A percentile compares a stretch with the other conserved stretches of the same genome.
phyloP scores from a whole-genome alignment of 2,329 filamentous ascomycete genomes.

The Fusarium nisikadoi region DNA sequence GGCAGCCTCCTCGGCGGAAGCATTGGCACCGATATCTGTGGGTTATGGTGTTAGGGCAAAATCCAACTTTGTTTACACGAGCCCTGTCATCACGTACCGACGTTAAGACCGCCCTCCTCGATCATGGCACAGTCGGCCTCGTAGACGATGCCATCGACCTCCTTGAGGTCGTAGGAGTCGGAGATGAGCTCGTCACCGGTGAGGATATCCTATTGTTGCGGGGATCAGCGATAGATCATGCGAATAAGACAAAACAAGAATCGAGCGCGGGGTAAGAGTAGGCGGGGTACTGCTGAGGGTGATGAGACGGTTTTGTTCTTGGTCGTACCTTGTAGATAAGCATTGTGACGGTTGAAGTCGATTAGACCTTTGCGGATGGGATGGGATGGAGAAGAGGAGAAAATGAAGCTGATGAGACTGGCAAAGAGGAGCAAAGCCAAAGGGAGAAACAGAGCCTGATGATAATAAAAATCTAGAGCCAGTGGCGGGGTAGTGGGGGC shows the following conservation, averaged over 20 bases:
- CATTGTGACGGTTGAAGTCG: slow-evolving; percentile 67
- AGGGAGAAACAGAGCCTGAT: slow-evolving; percentile 37
- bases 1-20: slow-evolving; percentile 89
- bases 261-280: slow-evolving; percentile 31
- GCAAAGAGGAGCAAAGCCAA: slow-evolving; percentile 33
- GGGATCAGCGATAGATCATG: slow-evolving; percentile 44
- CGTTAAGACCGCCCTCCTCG: slow-evolving; percentile 76
- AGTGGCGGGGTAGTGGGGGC: slow-evolving; percentile 42
- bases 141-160: slow-evolving; percentile 82
- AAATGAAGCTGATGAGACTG: slow-evolving; percentile 32
- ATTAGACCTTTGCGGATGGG: slow-evolving; percentile 28
- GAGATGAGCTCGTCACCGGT: slow-evolving; percentile 96
- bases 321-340: slow-evolving; percentile 75
- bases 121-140: slow-evolving; percentile 95
- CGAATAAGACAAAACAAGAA: slow-evolving; percentile 12
- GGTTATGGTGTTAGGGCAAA: slow-evolving; percentile 15
- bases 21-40: slow-evolving; percentile 90
- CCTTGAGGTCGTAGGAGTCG: slow-evolving; percentile 88
- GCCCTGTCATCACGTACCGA: slow-evolving; percentile 66
- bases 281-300: slow-evolving; percentile 10
- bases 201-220: slow-evolving; percentile 78
- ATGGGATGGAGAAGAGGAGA: slow-evolving; percentile 23
- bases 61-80: neutral
- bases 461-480: slow-evolving; percentile 44
- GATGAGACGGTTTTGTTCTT: neutral